Base-by-base conservation (phyloP, 768 basidiomycete genomes). In the Collybia sordida region DNA sequence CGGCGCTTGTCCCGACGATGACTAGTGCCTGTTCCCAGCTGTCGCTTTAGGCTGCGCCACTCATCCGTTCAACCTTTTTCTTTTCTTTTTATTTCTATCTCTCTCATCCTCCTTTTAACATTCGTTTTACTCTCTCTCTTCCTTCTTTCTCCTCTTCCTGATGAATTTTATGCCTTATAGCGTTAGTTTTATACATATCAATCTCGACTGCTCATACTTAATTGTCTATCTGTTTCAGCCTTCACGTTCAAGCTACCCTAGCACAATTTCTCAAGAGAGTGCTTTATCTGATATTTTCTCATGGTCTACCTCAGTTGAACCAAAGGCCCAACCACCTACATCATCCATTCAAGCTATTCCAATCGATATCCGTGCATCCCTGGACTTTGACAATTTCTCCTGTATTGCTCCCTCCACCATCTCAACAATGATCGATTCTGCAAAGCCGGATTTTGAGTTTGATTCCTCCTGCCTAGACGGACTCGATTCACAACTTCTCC, bases 401-500 rank as follows among this genome's bases (percentile, higher is more conserved):
- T 36, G 40, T 42, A 37, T 42, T 57, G n/a, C 54, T 46, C 1
- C 54, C 55, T 18, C 50, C 5, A 19, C 35, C 17, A 42, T 57
- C 14, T 22, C 44, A 36, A 35, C 56, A 28, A 25, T 72, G 37
- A 57, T 75, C 41, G 72, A 74, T 45, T 68, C 62, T 19, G 72
- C 71, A 15, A 68, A 68, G 1, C 59, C 72, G 23, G 64, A 67
- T 11, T 56, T 70, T 42, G 71, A 64, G 8, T 72, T 74, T 47
- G 69, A 75, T 58, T 28, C 58, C 27, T 64, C 67, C 42, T 71
- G 70, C 52, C 55, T 75, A 22, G 63, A 70, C 19, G 73, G 73
- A 6, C 63, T 75, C 11, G 73, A 73, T 36, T 65, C 70, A 45
- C 54, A 61, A 15, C 64, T 74, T 18, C 58, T 73, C 7, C 64